These are phyloP conservation scores for Sporothrix globosa DNA, from an alignment of 2,329 filamentous ascomycete genomes.

Conservation along the genomic window DNA sequence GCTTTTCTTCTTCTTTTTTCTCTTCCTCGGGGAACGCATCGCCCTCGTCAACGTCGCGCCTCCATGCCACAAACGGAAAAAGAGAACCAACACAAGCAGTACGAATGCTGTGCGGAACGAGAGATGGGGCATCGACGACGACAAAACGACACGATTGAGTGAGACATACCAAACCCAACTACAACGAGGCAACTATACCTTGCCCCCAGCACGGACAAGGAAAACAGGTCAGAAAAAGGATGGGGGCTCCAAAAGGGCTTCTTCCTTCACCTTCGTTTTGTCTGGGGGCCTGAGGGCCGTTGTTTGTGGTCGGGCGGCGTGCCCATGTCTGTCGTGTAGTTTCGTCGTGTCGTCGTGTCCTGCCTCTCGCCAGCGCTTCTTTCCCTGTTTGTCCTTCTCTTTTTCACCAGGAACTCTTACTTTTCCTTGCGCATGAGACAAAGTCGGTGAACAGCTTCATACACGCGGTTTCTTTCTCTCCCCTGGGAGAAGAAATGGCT, in stretches of 20 bases:
- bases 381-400: background rate
- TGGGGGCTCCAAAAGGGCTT: slow-evolving; percentile 30
- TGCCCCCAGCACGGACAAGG: slow-evolving; percentile 13
- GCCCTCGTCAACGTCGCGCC: slow-evolving; percentile 39
- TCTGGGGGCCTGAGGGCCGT: background rate
- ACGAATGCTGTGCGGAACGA: background rate
- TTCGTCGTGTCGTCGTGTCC: background rate
- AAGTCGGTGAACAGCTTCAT: slow-evolving; percentile 40
- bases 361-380: background rate
- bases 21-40: slow-evolving; percentile 32
- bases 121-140: background rate
- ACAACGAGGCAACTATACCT: background rate
- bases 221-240: slow-evolving; percentile 26
- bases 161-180: no score
- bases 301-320: background rate
- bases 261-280: slow-evolving; percentile 25
- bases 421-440: slow-evolving; percentile 36
- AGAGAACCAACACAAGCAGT: slow-evolving; percentile 7
- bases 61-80: slow-evolving; percentile 39
- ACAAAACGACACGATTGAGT: background rate
- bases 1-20: slow-evolving; percentile 10
- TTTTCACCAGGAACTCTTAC: slow-evolving; percentile 22
- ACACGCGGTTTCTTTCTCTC: slow-evolving; percentile 2
- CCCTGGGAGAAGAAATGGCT: slow-evolving; percentile 21
- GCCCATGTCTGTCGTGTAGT: background rate